Evolutionary conservation across 2,329 filamentous ascomycete genomes (phyloP), one percentile per base, ranked within the genome.

Genomic region (Biscogniauxia mediterranea): DNA sequence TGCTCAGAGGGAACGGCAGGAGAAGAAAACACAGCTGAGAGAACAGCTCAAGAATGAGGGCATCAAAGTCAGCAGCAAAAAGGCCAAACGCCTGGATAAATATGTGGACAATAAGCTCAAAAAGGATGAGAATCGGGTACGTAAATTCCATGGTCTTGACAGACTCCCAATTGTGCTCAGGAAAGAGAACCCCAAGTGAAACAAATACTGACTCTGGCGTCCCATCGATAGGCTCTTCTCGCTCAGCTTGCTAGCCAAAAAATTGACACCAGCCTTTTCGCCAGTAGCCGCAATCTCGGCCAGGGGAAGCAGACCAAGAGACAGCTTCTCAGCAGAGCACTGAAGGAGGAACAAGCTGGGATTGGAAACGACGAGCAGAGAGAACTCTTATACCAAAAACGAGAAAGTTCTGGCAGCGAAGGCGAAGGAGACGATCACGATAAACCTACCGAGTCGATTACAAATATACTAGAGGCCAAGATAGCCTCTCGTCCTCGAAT

Each of bases 61-160:
- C 13, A n/a, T 73, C 52, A 87, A 87, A 69, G 79, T 88, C 72
- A 87, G 80, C 70, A 80, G 84, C 62, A 88, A 89, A 71, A 89
- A 89, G 73, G 84, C 86, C 5, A 89, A 89, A 76, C 81, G 87
- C 1, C 72, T 89, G 49, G 86, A 89, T 64, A 89, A 89, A 71
- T 89, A 89, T 72, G 87, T 89, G 66, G 93, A 98, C 70, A 95
- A 85, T 61, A 99, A 99, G 82, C 81, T 99, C 53, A 91, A 89
- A 75, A 97, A 96, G 75, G 95, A 99, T 73, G 94, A 98, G 75
- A 96, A 92, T 70, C 82, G 91, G 26, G 90, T 46, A 46, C 38
- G 38, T 46, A 11, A 46, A 46, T n/a, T n/a, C 5, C 32, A 38
- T 3, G 13, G 32, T 3, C 15, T 6, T 46, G 1, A 2, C 2